phyloP scores from a whole-genome alignment of 1,139 yeast species.

The Nakaseomyces uthaithaninus region DNA sequence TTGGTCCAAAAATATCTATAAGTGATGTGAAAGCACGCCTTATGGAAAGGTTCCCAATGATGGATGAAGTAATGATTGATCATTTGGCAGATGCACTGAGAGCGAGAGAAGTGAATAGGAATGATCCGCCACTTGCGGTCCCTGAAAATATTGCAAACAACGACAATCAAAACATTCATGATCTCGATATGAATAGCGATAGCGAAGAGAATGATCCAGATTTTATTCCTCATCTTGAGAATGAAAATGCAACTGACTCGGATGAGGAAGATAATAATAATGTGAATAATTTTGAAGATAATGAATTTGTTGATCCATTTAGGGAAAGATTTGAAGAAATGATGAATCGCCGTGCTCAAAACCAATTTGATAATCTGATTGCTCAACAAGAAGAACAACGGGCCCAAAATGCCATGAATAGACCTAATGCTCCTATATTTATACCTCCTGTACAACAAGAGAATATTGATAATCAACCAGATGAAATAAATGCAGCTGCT shows the following conservation, averaged over 20 bases:
- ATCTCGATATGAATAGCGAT: slow-evolving; percentile 12
- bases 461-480: slow-evolving; percentile 4
- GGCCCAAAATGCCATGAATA: slow-evolving; percentile 9
- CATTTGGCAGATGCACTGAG: slow-evolving; percentile 25
- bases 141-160: slow-evolving; percentile 12
- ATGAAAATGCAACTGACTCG: slow-evolving; percentile 10
- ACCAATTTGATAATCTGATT: slow-evolving; percentile 17
- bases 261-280: slow-evolving; percentile 10
- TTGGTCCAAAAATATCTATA: slow-evolving; percentile 49
- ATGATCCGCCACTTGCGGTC: slow-evolving; percentile 12
- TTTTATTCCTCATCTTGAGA: slow-evolving; percentile 10
- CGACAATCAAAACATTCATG: slow-evolving; percentile 9
- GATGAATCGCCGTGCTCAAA: slow-evolving; percentile 18
- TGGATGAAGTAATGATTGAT: slow-evolving; percentile 27
- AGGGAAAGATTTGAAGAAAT: slow-evolving; percentile 11
- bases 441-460: slow-evolving; percentile 8
- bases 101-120: slow-evolving; percentile 19
- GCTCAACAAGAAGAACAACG: slow-evolving; percentile 14
- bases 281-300: slow-evolving; percentile 8
- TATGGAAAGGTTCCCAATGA: slow-evolving; percentile 26
- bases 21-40: slow-evolving; percentile 25
- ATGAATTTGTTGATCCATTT: slow-evolving; percentile 7
- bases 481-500: slow-evolving; percentile 5
- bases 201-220: slow-evolving; percentile 15
- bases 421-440: slow-evolving; percentile 9